These are phyloP conservation scores for Amoebophrya sp. DNA, from an alignment of 169 alveolate genomes.

Conservation along the genomic window DNA sequence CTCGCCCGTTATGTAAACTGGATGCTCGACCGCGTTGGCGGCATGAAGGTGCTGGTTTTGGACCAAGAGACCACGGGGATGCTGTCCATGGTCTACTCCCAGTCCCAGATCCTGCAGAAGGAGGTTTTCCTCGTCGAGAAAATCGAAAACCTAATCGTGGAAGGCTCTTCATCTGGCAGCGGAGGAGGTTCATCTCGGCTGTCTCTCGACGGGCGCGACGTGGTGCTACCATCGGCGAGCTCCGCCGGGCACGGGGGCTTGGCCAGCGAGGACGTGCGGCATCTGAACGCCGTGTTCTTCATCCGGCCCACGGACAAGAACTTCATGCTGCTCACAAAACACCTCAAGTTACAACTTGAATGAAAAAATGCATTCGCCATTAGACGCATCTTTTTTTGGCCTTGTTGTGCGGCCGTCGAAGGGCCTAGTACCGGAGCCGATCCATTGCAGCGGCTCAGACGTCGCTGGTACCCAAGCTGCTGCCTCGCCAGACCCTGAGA, in stretches of 20 bases:
- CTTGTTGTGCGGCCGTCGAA: too few relatives aligned
- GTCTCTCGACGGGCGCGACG: neutral
- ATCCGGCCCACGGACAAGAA: constrained; percentile 33
- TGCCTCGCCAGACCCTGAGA: too few relatives aligned
- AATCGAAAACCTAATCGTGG: constrained; percentile 19
- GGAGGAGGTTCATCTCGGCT: neutral
- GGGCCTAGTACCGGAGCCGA: too few relatives aligned
- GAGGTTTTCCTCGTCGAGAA: constrained; percentile 45
- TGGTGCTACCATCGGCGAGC: neutral
- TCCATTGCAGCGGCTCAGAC: too few relatives aligned
- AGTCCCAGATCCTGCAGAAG: constrained; percentile 55
- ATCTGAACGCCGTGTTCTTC: constrained; percentile 29
- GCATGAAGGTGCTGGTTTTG: constrained; percentile 62
- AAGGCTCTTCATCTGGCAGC: neutral
- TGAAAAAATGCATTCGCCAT: too few relatives aligned
- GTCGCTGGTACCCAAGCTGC: too few relatives aligned
- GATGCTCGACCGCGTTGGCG: constrained; percentile 34
- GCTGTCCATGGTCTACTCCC: constrained; percentile 52
- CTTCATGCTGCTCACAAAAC: constrained; percentile 20
- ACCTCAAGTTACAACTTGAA: too few relatives aligned
- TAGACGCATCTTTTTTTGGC: too few relatives aligned
- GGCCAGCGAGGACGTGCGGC: constrained; percentile 22
- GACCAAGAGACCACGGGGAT: constrained; percentile 63
- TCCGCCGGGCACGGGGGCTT: neutral
- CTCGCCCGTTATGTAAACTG: too few relatives aligned